Evolutionary conservation across 2,329 filamentous ascomycete genomes (phyloP).

Genomic region (Xylariaceae sp.): DNA sequence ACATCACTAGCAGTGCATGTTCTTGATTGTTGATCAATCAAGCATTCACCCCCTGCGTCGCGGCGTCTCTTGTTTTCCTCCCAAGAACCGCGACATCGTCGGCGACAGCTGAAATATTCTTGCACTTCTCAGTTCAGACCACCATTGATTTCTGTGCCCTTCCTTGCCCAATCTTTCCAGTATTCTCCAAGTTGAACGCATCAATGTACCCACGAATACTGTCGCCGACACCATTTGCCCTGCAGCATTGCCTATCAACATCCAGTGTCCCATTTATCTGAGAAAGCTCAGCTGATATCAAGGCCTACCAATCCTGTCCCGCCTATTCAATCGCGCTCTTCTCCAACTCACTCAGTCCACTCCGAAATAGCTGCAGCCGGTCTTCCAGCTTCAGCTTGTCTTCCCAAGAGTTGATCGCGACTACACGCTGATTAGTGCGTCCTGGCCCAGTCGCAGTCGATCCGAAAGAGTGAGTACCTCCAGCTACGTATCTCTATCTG

Average conservation of each 20-base stretch:
- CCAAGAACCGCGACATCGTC: not conserved
- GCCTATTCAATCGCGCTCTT: not conserved
- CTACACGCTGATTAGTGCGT: not conserved
- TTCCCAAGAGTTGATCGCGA: not conserved
- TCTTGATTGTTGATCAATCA: slow-evolving; percentile 25
- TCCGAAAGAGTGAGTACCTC: not conserved
- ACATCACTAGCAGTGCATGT: not conserved
- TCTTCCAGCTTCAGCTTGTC: not conserved
- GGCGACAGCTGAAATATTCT: not conserved
- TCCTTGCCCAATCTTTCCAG: not conserved
- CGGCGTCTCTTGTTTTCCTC: not conserved
- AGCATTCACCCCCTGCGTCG: slow-evolving; percentile 1
- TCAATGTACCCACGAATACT: not conserved
- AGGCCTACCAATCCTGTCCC: not conserved
- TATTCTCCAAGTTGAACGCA: not conserved
- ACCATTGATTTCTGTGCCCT: not conserved
- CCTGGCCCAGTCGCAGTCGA: not conserved
- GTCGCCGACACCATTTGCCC: not conserved
- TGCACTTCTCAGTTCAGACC: not conserved
- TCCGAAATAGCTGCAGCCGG: not conserved
- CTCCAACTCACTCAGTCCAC: slow-evolving; percentile 1
- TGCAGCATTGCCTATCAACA: not conserved
- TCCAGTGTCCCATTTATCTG: not conserved
- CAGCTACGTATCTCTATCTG: not conserved
- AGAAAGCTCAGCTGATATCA: slow-evolving; percentile 2